Evolutionary conservation across 1,284 basidiomycete genomes (phyloP), one percentile per base, ranked within the genome.

Genomic region (Somion occarium): DNA sequence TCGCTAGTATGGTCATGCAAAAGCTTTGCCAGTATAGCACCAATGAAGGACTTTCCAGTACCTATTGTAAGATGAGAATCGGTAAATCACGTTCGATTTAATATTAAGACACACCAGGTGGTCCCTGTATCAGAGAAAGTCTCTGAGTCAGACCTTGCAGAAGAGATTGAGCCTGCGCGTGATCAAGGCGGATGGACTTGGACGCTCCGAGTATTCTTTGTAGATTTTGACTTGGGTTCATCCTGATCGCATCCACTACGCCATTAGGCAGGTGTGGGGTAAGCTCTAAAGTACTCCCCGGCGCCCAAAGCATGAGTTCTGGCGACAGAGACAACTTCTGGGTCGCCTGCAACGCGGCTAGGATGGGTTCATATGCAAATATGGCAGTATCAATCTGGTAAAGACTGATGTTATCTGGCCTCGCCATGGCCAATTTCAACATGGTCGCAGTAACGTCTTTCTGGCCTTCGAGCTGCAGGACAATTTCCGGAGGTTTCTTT

Each of bases 1-100:
- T 73, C 65, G 0, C 58, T 19, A 0, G 75, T 74, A 47, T 63
- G 65, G 37, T 80, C 72, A 46, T 83, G 73, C 2, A 84, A 59
- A 3, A 71, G 62, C 56, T 84, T 85, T 0, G 78, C 80, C 0
- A 85, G 64, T 0, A 85, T 63, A 0, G 80, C 79, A 1, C 83
- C 83, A 27, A 85, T 80, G 56, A 85, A 85, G 0, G 82, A 83
- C 53, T 85, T 85, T 1, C 83, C 84, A 0, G 83, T 85, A 0
- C 83, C 83, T 85, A 43, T 19, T 24, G 20, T 15, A 42, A 50
- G 5, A 26, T 20, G 22, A 30, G 34, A 2, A 45, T 45, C 24
- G 25, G 19, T 42, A 30, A 24, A 46, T 15, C 18, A 45, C 5
- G 22, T 25, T 27, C 26, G 38, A 44, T 46, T 25, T 5, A 46